phyloP scores from a whole-genome alignment of 371 early-diverging fungal species.

The Mortierella sp. region DNA sequence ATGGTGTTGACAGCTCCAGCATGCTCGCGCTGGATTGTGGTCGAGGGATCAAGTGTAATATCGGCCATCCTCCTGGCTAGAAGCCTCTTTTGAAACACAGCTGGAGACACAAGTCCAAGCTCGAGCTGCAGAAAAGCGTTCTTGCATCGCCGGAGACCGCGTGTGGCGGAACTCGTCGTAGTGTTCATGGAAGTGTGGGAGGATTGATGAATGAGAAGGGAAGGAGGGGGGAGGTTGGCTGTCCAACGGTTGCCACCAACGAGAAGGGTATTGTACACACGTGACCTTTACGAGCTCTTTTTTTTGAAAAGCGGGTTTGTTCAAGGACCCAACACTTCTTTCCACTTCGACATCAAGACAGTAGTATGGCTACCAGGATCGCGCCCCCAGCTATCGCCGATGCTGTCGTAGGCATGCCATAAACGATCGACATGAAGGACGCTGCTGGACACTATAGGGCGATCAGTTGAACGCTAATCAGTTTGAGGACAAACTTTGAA shows the following conservation, averaged over 20 bases:
- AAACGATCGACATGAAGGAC: too few relatives aligned
- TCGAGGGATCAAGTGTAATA: constrained; percentile 38
- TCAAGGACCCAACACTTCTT: too few relatives aligned
- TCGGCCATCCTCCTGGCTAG: constrained; percentile 21
- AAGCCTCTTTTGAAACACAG: constrained; percentile 14
- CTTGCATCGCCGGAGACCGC: constrained; percentile 12
- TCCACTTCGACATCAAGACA: constrained; percentile 19
- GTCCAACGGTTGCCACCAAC: too few relatives aligned
- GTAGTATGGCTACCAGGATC: background rate
- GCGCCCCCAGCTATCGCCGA: constrained; percentile 44
- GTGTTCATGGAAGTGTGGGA: constrained; percentile 12
- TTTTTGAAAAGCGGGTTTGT: too few relatives aligned
- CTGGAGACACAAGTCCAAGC: constrained; percentile 20
- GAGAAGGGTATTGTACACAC: too few relatives aligned
- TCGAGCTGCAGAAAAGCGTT: constrained; percentile 23
- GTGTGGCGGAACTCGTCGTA: background rate
- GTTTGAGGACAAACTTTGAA: background rate
- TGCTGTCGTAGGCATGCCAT: constrained; percentile 38
- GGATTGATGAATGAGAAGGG: background rate
- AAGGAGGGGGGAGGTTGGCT: too few relatives aligned
- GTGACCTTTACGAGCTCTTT: too few relatives aligned
- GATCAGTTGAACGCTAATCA: too few relatives aligned
- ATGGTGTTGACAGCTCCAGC: constrained; percentile 66
- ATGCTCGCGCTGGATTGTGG: constrained; percentile 36
- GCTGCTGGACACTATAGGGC: too few relatives aligned